Evolutionary conservation across 371 early-diverging fungal species (phyloP).

Genomic region (Syncephalastrum sp.): DNA sequence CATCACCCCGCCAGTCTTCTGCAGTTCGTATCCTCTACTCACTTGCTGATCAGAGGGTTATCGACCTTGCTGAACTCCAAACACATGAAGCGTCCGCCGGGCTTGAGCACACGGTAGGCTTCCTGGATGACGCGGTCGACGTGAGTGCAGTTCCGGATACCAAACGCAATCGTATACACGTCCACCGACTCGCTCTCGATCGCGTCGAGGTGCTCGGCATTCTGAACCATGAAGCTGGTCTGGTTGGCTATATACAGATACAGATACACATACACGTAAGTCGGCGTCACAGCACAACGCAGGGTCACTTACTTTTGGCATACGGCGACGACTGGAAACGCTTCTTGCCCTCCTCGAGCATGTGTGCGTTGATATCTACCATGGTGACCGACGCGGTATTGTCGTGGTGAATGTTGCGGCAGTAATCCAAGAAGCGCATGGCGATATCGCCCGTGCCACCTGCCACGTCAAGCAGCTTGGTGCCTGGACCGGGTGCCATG

Average conservation of each 20-base stretch:
- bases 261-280: neutral
- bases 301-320: conserved; percentile 50
- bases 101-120: conserved; percentile 92
- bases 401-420: conserved; percentile 66
- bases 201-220: conserved; percentile 83
- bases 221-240: conserved; percentile 76
- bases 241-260: conserved; percentile 49
- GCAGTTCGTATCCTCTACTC: conserved; percentile 12
- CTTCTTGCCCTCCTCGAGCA: conserved; percentile 89
- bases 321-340: conserved; percentile 66
- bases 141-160: conserved; percentile 96
- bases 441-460: conserved; percentile 99
- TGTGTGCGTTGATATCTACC: conserved; percentile 94
- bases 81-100: conserved; percentile 94
- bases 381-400: conserved; percentile 77
- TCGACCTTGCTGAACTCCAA: conserved; percentile 93
- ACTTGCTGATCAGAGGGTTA: conserved; percentile 82
- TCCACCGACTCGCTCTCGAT: conserved; percentile 83
- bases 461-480: conserved; percentile 92
- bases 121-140: conserved; percentile 86
- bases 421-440: conserved; percentile 86
- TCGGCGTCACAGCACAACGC: too few relatives aligned
- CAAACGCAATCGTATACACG: conserved; percentile 95
- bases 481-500: conserved; percentile 84
- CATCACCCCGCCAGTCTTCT: neutral